These are phyloP conservation scores for Sonneratia caseolaris DNA, from an alignment of 345 rosid species.

Conservation along the genomic window DNA sequence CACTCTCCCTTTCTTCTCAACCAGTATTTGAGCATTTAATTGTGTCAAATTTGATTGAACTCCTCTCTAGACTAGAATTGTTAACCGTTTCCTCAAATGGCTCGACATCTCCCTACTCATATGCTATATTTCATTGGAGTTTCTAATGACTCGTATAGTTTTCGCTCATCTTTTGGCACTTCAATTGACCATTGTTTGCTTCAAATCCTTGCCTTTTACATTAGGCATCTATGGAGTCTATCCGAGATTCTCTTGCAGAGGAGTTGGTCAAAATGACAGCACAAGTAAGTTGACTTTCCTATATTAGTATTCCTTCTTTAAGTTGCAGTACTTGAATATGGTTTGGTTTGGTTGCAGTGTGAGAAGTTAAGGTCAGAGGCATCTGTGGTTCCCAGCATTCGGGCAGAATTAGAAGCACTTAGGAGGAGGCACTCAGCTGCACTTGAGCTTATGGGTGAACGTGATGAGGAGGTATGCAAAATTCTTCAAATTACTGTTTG, in stretches of 20 bases:
- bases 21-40: not conserved
- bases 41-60: not conserved
- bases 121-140: not conserved
- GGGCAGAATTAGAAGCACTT: conserved; percentile 87
- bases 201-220: not conserved
- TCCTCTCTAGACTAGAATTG: not conserved
- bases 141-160: not conserved
- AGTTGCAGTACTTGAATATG: conserved; percentile 13
- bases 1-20: not conserved
- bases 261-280: conserved; percentile 94
- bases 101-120: not conserved
- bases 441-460: conserved; percentile 97
- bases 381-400: conserved; percentile 56
- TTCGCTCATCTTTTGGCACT: not conserved
- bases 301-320: conserved; percentile 1
- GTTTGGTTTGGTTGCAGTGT: conserved; percentile 41
- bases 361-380: conserved; percentile 78
- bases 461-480: conserved; percentile 79
- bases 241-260: conserved; percentile 96
- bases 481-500: not conserved
- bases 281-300: conserved; percentile 38
- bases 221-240: conserved; percentile 89
- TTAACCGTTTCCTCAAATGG: not conserved
- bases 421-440: conserved; percentile 95
- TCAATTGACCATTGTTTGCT: not conserved